Evolutionary conservation across 331 rosid genomes (phyloP).

Genomic region (Phaseolus coccineus): DNA sequence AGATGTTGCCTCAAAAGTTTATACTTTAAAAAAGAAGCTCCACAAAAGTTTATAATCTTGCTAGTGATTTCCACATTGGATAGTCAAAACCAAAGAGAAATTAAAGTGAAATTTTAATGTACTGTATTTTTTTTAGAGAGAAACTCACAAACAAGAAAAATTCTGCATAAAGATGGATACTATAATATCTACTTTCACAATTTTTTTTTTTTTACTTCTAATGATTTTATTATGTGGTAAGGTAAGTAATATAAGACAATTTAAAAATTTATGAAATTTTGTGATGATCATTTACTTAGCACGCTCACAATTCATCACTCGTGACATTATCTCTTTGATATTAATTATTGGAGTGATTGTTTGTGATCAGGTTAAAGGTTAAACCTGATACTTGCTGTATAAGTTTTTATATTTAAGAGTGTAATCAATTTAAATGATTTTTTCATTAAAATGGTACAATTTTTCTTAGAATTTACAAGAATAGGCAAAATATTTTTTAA

Average conservation of each 20-base stretch:
- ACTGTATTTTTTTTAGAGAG: background rate
- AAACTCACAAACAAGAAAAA: background rate
- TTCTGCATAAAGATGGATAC: background rate
- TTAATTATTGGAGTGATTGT: too few species aligned
- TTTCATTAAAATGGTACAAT: too few species aligned
- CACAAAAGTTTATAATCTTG: background rate
- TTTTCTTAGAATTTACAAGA: too few species aligned
- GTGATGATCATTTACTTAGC: background rate
- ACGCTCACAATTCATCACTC: too few species aligned
- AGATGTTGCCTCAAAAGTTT: slow-evolving; percentile 20
- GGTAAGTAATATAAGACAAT: background rate
- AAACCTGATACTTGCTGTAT: too few species aligned
- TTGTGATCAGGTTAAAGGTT: too few species aligned
- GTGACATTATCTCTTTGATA: too few species aligned
- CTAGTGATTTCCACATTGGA: background rate
- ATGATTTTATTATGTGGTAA: background rate
- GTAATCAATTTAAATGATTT: too few species aligned
- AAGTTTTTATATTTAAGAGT: too few species aligned
- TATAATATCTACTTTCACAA: background rate
- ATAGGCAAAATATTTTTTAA: too few species aligned
- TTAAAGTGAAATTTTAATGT: background rate
- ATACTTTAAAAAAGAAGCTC: background rate
- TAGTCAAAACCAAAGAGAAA: slow-evolving; percentile 8
- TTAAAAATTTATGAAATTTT: background rate
- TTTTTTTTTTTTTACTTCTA: too few species aligned